Evolutionary conservation across 805 yeast species (phyloP).

Genomic region (Metschnikowia cerradonensis): DNA sequence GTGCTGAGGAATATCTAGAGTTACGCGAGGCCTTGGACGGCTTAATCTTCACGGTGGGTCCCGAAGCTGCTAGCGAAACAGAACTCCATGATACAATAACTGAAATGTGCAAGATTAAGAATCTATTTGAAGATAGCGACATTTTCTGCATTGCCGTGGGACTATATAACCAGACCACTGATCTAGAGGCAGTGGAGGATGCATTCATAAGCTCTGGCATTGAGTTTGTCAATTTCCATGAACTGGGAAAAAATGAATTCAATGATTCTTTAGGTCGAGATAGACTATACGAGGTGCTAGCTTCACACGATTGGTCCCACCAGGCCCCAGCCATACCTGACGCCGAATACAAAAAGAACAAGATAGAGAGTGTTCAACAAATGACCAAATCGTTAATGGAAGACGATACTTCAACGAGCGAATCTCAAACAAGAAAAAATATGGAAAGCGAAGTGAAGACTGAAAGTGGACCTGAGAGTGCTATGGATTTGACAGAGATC

Average conservation of each 20-base stretch:
- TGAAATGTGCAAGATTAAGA: conserved; percentile 5
- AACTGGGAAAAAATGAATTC: conserved; percentile 37
- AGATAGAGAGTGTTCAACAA: conserved; percentile 18
- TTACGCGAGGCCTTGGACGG: conserved; percentile 47
- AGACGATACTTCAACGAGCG: background rate
- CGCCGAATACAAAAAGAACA: conserved; percentile 19
- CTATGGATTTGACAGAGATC: conserved; percentile 26
- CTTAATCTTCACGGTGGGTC: conserved; percentile 37
- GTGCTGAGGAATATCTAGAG: conserved; percentile 34
- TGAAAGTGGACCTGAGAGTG: background rate
- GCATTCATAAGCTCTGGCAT: conserved; percentile 34
- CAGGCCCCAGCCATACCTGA: conserved; percentile 12
- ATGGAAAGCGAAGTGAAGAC: too few species aligned
- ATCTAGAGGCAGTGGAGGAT: conserved; percentile 36
- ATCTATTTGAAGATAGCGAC: conserved; percentile 15
- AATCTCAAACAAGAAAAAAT: background rate
- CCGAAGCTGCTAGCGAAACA: conserved; percentile 20
- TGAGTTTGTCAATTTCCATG: conserved; percentile 37
- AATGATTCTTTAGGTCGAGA: conserved; percentile 41
- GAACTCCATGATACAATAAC: background rate
- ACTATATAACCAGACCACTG: background rate
- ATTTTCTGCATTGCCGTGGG: conserved; percentile 39
- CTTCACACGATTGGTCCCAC: conserved; percentile 46
- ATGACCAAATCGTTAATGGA: conserved; percentile 27
- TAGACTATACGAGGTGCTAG: conserved; percentile 44